A percentile compares a stretch with the other conserved stretches of the same genome.
These are phyloP conservation scores for Dictyostelium citrinum DNA, from an alignment of 78 protist genomes.

Conservation along the genomic window DNA sequence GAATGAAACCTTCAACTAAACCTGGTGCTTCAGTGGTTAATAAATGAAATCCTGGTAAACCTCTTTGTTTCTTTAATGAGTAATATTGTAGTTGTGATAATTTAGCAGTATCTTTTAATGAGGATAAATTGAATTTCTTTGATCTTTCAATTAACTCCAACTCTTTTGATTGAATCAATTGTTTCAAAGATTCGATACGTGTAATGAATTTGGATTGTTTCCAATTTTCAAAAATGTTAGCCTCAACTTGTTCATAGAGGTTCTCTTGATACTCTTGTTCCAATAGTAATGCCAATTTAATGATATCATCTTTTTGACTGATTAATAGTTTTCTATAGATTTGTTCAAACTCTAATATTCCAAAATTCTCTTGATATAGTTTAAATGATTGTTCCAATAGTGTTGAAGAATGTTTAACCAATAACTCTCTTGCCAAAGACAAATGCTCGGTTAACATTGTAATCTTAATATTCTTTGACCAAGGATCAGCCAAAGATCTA, in stretches of 20 bases:
- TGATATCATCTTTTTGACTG: neutral
- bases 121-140: neutral
- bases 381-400: neutral
- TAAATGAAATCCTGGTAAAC: conserved; percentile 69
- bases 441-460: conserved; percentile 27
- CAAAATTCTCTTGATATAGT: neutral
- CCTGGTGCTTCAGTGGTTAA: conserved; percentile 82
- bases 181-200: conserved; percentile 18
- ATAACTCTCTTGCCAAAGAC: conserved; percentile 58
- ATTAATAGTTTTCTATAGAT: neutral
- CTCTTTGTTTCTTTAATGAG: conserved; percentile 12
- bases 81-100: neutral
- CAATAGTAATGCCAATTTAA: neutral
- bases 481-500: conserved; percentile 33
- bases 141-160: neutral
- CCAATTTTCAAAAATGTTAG: neutral
- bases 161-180: neutral
- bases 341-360: neutral
- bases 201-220: conserved; percentile 41
- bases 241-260: conserved; percentile 11
- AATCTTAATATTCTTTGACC: conserved; percentile 55
- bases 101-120: neutral
- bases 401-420: neutral
- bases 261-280: neutral
- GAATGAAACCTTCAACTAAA: conserved; percentile 70